These are phyloP conservation scores for Lavandula angustifolia DNA, from an alignment of 257 asterid genomes.

Conservation along the genomic window DNA sequence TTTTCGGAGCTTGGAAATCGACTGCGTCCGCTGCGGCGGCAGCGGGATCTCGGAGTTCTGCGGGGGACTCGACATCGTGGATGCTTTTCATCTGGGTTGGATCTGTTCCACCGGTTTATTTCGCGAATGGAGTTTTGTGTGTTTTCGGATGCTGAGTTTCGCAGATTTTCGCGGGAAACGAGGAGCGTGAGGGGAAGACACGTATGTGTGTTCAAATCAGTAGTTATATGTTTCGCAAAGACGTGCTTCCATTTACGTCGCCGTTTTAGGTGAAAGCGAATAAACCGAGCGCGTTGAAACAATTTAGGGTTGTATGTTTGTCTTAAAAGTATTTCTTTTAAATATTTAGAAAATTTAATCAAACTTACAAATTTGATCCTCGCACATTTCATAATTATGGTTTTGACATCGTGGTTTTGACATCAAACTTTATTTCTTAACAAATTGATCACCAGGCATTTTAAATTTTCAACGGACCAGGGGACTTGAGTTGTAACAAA, in stretches of 20 bases:
- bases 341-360: no score
- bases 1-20: slow-evolving; percentile 54
- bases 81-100: slow-evolving; percentile 32
- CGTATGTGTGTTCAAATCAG: slow-evolving; percentile 46
- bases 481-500: no score
- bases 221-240: slow-evolving; percentile 12
- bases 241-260: slow-evolving; percentile 42
- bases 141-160: slow-evolving; percentile 19
- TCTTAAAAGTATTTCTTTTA: no score
- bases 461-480: no score
- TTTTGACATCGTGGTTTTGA: no score
- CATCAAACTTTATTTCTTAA: no score
- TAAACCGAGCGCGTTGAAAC: background rate
- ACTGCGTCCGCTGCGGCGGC: slow-evolving; percentile 41
- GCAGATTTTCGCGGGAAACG: slow-evolving; percentile 78
- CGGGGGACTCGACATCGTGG: slow-evolving; percentile 38
- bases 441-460: no score
- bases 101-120: background rate
- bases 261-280: background rate
- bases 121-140: slow-evolving; percentile 23
- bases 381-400: no score
- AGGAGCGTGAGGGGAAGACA: slow-evolving; percentile 46
- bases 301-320: no score
- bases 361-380: no score
- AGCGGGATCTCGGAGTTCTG: slow-evolving; percentile 40